These are phyloP conservation scores for Cryptococcus wingfieldii DNA, from an alignment of 1,284 basidiomycete genomes.

Conservation along the genomic window DNA sequence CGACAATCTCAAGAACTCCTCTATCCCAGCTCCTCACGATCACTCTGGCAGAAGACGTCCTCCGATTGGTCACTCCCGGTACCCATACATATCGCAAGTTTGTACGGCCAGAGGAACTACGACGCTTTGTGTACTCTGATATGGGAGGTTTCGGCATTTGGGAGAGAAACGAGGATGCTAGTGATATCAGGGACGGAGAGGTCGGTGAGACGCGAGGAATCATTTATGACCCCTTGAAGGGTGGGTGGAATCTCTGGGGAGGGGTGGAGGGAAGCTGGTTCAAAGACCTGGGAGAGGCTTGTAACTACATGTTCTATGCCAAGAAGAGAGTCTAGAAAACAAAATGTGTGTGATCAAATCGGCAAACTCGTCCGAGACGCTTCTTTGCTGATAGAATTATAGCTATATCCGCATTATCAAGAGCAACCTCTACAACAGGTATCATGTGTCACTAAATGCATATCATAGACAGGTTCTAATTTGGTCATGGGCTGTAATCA, in stretches of 20 bases:
- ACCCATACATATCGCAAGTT: constrained; percentile 93
- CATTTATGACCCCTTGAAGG: constrained; percentile 71
- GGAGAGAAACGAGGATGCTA: constrained; percentile 45
- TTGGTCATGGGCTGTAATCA: too few species aligned
- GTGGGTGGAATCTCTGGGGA: constrained; percentile 66
- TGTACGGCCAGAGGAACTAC: constrained; percentile 82
- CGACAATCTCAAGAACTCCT: constrained; percentile 92
- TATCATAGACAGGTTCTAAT: too few species aligned
- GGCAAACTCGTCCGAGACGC: too few species aligned
- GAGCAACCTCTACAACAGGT: too few species aligned
- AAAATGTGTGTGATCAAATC: background rate
- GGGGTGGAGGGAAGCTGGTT: constrained; percentile 59
- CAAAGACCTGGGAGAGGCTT: constrained; percentile 38
- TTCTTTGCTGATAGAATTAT: too few species aligned
- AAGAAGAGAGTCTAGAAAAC: constrained; percentile 28
- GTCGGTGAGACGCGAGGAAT: constrained; percentile 79
- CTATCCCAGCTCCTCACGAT: constrained; percentile 87
- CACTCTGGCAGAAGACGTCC: constrained; percentile 77
- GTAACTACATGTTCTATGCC: constrained; percentile 49
- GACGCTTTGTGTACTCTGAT: constrained; percentile 69
- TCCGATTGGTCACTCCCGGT: constrained; percentile 77
- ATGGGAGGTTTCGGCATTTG: constrained; percentile 50
- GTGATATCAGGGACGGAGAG: constrained; percentile 54
- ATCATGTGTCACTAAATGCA: too few species aligned
- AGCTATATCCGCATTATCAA: too few species aligned